Percentiles rank a stretch among this genome's conserved stretches.
Evolutionary conservation across 495 filamentous ascomycete genomes (phyloP).

Genomic region (Penicillium samsonianum): DNA sequence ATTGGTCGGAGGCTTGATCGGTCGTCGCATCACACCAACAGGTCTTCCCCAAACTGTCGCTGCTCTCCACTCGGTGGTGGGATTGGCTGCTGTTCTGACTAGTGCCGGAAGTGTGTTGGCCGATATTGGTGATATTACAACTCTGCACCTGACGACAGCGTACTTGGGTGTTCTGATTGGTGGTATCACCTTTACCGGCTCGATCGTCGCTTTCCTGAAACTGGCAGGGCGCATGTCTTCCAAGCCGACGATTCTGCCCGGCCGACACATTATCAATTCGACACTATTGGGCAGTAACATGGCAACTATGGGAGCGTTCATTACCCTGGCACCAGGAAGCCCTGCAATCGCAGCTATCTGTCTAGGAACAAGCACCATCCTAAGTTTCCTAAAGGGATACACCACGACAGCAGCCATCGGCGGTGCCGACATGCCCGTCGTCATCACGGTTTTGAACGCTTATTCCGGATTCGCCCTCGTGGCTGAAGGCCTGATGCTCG

Average conservation of each 20-base stretch:
- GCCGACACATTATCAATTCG: constrained; percentile 69
- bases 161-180: constrained; percentile 79
- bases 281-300: constrained; percentile 69
- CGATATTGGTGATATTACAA: constrained; percentile 62
- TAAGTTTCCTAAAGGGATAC: constrained; percentile 79
- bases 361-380: constrained; percentile 67
- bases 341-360: constrained; percentile 73
- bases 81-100: constrained; percentile 77
- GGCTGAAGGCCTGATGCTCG: constrained; percentile 84
- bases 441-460: constrained; percentile 82
- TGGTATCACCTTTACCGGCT: constrained; percentile 82
- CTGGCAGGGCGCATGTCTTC: constrained; percentile 76
- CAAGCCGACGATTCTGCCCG: constrained; percentile 64
- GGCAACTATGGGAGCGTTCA: constrained; percentile 75
- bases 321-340: constrained; percentile 72
- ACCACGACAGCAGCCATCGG: constrained; percentile 82
- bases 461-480: constrained; percentile 84
- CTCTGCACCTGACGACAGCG: constrained; percentile 73
- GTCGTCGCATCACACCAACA: constrained; percentile 79
- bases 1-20: constrained; percentile 64
- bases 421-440: constrained; percentile 85
- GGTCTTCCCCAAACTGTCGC: constrained; percentile 81
- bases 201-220: constrained; percentile 79
- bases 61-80: constrained; percentile 79
- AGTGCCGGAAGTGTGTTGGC: constrained; percentile 80